Evolutionary conservation across 441 rosid genomes (phyloP).

Genomic region (Eutrema salsugineum): DNA sequence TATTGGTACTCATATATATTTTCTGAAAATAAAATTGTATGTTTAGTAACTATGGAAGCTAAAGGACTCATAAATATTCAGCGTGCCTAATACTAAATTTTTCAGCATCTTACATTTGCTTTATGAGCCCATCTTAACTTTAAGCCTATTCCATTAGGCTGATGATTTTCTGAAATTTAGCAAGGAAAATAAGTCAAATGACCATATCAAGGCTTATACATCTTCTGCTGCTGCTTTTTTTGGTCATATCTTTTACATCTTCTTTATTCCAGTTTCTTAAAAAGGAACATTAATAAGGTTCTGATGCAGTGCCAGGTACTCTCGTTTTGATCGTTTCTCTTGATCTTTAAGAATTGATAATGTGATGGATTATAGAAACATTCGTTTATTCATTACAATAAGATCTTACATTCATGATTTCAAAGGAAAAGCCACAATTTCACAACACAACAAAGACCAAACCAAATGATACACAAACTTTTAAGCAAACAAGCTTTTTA

Average conservation of each 20-base stretch:
- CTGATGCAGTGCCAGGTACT: no score
- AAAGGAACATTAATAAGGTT: no score
- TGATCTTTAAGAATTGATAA: not conserved
- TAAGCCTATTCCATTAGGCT: not conserved
- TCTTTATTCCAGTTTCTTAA: no score
- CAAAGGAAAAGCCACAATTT: not conserved
- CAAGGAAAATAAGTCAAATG: not conserved
- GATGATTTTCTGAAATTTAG: not conserved
- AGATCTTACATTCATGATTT: not conserved
- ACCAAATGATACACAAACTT: not conserved
- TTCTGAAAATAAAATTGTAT: no score
- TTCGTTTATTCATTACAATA: constrained; percentile 4
- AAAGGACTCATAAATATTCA: no score
- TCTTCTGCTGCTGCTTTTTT: not conserved
- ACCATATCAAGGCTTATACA: no score
- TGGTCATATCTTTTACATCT: not conserved
- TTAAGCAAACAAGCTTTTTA: not conserved
- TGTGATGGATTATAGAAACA: not conserved
- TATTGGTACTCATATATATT: no score
- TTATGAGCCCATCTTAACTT: not conserved
- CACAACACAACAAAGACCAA: not conserved
- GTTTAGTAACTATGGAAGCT: no score
- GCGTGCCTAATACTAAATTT: no score
- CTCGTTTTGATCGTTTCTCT: not conserved
- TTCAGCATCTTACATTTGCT: not conserved